These are phyloP conservation scores for Nidula microcarpa DNA, from an alignment of 768 basidiomycete genomes.

Conservation along the genomic window DNA sequence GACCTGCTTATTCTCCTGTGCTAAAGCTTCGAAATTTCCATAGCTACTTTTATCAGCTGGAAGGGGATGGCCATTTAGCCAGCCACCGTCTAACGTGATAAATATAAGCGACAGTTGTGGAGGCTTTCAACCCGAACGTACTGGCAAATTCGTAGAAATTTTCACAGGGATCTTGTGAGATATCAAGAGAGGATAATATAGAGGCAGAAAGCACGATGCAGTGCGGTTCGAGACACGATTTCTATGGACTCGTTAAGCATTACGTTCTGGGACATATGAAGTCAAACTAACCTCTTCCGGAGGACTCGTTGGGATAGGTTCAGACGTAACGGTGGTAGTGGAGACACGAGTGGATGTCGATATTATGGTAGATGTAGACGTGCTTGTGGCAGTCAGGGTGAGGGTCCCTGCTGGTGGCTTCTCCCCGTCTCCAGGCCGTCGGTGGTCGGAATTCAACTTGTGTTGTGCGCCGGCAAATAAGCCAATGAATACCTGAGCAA, in stretches of 20 bases:
- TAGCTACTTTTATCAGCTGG: conserved; percentile 80
- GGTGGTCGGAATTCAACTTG: conserved; percentile 55
- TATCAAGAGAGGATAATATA: conserved; percentile 79
- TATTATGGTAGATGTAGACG: conserved; percentile 36
- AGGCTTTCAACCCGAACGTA: conserved; percentile 36
- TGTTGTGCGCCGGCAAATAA: conserved; percentile 89
- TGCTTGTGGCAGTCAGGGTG: conserved; percentile 29
- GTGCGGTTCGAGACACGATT: conserved; percentile 68
- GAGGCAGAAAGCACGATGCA: conserved; percentile 84
- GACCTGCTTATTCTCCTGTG: conserved; percentile 74
- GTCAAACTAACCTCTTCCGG: conserved; percentile 47
- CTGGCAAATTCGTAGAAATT: conserved; percentile 93
- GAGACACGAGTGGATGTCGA: conserved; percentile 27
- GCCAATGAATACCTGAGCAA: conserved; percentile 74
- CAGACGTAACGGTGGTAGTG: conserved; percentile 29
- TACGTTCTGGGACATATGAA: not conserved
- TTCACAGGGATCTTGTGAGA: conserved; percentile 86
- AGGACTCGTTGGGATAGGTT: conserved; percentile 44
- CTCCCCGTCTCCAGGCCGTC: conserved; percentile 26
- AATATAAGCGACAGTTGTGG: not conserved
- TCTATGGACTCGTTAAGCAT: conserved; percentile 28
- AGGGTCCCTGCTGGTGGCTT: conserved; percentile 6
- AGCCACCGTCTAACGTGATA: conserved; percentile 68
- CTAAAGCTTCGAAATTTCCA: conserved; percentile 69
- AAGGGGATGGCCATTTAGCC: conserved; percentile 78